Conservation (phyloP, 2,329 filamentous ascomycete species). For the Colletotrichum tropicicola region DNA sequence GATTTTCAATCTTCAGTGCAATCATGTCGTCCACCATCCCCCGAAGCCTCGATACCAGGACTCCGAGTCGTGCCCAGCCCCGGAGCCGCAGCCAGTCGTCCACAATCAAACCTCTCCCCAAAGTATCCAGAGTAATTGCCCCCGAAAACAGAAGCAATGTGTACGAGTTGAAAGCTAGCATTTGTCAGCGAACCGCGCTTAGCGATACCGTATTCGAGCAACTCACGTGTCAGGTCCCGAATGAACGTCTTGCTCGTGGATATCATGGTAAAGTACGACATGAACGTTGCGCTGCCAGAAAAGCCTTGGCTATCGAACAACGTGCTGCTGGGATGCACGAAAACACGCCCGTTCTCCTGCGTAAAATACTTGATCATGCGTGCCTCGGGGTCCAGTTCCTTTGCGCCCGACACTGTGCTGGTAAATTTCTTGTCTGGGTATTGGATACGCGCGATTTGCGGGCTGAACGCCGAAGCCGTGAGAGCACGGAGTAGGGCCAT, state of each 20-base stretch:
- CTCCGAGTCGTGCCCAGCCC: slow-evolving; percentile 95
- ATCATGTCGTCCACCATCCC: slow-evolving; percentile 89
- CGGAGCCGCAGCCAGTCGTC: slow-evolving; percentile 89
- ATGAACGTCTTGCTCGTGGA: slow-evolving; percentile 93
- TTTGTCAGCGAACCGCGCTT: background rate
- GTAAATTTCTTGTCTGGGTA: slow-evolving; percentile 97
- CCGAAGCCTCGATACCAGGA: slow-evolving; percentile 83
- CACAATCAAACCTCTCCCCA: slow-evolving; percentile 86
- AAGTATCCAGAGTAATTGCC: slow-evolving; percentile 83
- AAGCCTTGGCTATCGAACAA: slow-evolving; percentile 87
- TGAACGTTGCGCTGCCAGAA: slow-evolving; percentile 76
- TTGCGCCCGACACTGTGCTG: slow-evolving; percentile 84
- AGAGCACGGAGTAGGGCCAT: slow-evolving; percentile 71
- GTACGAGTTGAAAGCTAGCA: slow-evolving; percentile 84
- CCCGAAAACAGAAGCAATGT: slow-evolving; percentile 89
- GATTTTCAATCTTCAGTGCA: slow-evolving; percentile 81
- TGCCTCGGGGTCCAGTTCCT: slow-evolving; percentile 93
- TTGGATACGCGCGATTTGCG: slow-evolving; percentile 90
- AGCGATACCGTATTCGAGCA: background rate
- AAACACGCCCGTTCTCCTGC: slow-evolving; percentile 85
- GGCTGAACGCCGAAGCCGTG: slow-evolving; percentile 78
- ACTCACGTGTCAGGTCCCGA: slow-evolving; percentile 86
- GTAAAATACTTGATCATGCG: slow-evolving; percentile 93
- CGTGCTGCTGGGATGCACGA: slow-evolving; percentile 89
- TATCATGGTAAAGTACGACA: slow-evolving; percentile 93